Percentiles rank a stretch among this genome's conserved stretches.
These are phyloP conservation scores for Eucalyptus grandis DNA, from an alignment of 345 rosid genomes.

Conservation along the genomic window DNA sequence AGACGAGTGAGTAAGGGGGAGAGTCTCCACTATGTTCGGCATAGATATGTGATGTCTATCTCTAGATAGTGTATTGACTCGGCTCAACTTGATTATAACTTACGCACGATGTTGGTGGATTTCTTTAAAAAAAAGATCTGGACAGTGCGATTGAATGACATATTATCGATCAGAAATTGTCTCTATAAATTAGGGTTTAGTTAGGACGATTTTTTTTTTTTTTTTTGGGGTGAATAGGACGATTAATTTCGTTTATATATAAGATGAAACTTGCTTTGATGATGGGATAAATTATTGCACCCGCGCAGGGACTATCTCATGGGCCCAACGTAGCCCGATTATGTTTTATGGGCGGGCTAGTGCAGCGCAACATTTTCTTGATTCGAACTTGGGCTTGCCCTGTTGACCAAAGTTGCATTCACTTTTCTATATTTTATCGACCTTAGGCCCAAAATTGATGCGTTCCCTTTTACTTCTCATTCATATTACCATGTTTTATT, in stretches of 20 bases:
- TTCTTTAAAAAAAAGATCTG: background rate
- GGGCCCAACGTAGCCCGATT: background rate
- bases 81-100: background rate
- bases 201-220: background rate
- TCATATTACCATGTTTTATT: background rate
- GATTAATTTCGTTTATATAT: background rate
- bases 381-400: background rate
- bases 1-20: background rate
- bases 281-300: background rate
- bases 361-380: background rate
- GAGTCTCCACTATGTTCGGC: background rate
- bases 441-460: background rate
- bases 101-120: accelerated
- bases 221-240: background rate
- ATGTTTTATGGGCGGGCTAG: background rate
- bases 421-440: background rate
- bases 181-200: background rate
- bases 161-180: background rate
- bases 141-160: background rate
- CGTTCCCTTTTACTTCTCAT: background rate
- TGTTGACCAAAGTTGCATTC: background rate
- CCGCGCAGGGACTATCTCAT: background rate
- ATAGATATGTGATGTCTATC: background rate
- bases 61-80: background rate
- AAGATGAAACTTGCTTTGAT: background rate